Percentiles rank a stretch among this genome's conserved stretches.
Conservation (phyloP, 495 filamentous ascomycete genomes). For the Delitschia confertaspora region DNA sequence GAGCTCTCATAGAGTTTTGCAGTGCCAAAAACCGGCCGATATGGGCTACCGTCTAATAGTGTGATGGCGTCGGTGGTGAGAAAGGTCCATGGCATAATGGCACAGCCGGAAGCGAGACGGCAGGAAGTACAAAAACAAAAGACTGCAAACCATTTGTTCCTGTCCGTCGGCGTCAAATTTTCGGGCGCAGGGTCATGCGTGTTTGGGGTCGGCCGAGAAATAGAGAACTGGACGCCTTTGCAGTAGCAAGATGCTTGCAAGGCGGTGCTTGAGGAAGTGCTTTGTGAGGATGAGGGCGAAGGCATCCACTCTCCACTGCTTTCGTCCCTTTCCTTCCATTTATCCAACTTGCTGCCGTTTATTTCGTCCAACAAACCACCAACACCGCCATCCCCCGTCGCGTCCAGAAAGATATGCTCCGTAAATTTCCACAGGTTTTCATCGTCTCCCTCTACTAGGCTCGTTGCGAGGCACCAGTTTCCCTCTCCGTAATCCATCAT, state of each 20-base stretch:
- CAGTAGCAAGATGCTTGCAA: slow-evolving; percentile 39
- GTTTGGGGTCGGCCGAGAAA: slow-evolving; percentile 37
- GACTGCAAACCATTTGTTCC: slow-evolving; percentile 39
- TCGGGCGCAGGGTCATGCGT: slow-evolving; percentile 39
- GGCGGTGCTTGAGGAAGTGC: background rate
- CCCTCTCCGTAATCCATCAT: slow-evolving; percentile 35
- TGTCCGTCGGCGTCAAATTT: slow-evolving; percentile 9
- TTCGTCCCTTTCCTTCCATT: slow-evolving; percentile 4
- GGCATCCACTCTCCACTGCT: slow-evolving; percentile 2
- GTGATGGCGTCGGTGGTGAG: slow-evolving; percentile 51
- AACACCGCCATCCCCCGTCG: slow-evolving; percentile 52
- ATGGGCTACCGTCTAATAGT: slow-evolving; percentile 29
- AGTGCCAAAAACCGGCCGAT: slow-evolving; percentile 40
- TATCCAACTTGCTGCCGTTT: slow-evolving; percentile 1
- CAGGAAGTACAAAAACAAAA: slow-evolving; percentile 49
- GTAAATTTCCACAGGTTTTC: slow-evolving; percentile 34
- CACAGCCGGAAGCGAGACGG: slow-evolving; percentile 52
- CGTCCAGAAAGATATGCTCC: slow-evolving; percentile 41
- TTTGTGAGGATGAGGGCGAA: background rate
- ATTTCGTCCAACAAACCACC: slow-evolving; percentile 31
- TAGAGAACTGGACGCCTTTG: slow-evolving; percentile 40
- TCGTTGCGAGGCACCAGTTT: slow-evolving; percentile 33
- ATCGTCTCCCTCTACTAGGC: slow-evolving; percentile 32
- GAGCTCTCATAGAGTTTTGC: slow-evolving; percentile 48
- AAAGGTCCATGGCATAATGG: slow-evolving; percentile 60